These are phyloP conservation scores for Rutstroemia sp. DNA, from an alignment of 2,329 filamentous ascomycete species.

Conservation along the genomic window DNA sequence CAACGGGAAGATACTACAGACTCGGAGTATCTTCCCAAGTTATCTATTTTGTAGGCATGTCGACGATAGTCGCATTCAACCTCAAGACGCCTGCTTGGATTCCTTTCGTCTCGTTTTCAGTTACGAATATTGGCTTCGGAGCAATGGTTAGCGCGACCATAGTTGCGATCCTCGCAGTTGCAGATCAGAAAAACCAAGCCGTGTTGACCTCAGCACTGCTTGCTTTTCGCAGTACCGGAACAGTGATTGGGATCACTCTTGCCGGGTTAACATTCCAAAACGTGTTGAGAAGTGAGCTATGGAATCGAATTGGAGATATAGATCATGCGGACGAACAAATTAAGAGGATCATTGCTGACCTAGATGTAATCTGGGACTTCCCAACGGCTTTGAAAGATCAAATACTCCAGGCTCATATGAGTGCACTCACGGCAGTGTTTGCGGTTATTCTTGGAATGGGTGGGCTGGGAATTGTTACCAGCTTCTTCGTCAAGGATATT, in stretches of 20 bases:
- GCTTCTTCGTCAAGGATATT: not conserved
- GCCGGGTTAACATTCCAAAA: constrained; percentile 11
- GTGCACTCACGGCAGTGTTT: not conserved
- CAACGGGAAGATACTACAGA: constrained; percentile 62
- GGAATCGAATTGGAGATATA: constrained; percentile 8
- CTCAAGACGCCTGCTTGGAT: constrained; percentile 45
- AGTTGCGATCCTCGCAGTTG: constrained; percentile 62
- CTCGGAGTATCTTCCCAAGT: constrained; percentile 46
- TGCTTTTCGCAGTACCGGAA: constrained; percentile 66
- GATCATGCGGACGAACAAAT: not conserved
- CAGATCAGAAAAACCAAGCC: constrained; percentile 57
- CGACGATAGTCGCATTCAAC: constrained; percentile 45
- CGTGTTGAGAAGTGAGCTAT: not conserved
- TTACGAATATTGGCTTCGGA: constrained; percentile 42
- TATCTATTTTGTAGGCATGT: constrained; percentile 38
- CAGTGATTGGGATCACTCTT: constrained; percentile 53
- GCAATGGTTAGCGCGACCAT: constrained; percentile 62
- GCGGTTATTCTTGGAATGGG: not conserved
- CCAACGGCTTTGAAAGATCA: not conserved
- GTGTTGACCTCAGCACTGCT: constrained; percentile 72
- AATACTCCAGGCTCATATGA: not conserved
- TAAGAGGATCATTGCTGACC: not conserved
- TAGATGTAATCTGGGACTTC: not conserved
- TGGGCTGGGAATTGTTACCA: not conserved
- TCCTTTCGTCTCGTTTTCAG: constrained; percentile 46